Evolutionary conservation across 78 protist species (phyloP).

Genomic region (Thecamonas trahens): DNA sequence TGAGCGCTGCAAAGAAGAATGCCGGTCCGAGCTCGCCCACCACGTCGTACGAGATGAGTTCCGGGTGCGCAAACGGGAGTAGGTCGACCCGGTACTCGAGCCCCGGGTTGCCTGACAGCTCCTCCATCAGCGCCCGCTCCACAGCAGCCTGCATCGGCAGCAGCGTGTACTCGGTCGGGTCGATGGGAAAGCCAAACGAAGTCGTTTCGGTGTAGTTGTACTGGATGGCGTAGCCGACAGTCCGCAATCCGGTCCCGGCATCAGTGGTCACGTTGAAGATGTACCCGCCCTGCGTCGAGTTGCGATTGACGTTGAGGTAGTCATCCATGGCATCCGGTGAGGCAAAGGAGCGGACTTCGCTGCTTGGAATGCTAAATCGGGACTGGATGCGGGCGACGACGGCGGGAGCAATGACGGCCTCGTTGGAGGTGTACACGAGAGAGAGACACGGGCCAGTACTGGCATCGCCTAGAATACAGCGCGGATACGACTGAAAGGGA

Average conservation of each 20-base stretch:
- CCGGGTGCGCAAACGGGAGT: slow-evolving; percentile 37
- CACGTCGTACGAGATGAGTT: neutral
- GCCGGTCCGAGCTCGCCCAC: slow-evolving; percentile 22
- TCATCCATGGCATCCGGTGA: neutral
- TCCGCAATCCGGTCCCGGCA: neutral
- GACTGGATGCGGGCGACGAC: neutral
- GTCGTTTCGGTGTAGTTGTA: neutral
- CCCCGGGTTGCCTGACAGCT: neutral
- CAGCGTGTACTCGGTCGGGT: neutral
- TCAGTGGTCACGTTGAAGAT: too few species aligned
- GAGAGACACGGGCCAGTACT: too few species aligned
- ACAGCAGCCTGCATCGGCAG: neutral
- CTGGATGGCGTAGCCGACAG: neutral
- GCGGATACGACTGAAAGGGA: too few species aligned
- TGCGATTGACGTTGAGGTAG: slow-evolving; percentile 24
- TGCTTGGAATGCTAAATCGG: neutral
- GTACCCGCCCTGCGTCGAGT: slow-evolving; percentile 12
- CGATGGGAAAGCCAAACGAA: neutral
- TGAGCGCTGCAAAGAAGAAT: slow-evolving; percentile 34
- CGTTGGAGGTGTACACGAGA: too few species aligned
- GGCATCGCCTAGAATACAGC: too few species aligned
- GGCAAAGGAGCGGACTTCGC: neutral
- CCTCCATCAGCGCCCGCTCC: neutral
- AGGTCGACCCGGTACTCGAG: slow-evolving; percentile 2
- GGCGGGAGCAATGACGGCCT: too few species aligned